Percentiles rank a stretch among this genome's conserved stretches.
phyloP scores from a whole-genome alignment of 192 early-diverging fungal genomes.

The Coemansia sp. region DNA sequence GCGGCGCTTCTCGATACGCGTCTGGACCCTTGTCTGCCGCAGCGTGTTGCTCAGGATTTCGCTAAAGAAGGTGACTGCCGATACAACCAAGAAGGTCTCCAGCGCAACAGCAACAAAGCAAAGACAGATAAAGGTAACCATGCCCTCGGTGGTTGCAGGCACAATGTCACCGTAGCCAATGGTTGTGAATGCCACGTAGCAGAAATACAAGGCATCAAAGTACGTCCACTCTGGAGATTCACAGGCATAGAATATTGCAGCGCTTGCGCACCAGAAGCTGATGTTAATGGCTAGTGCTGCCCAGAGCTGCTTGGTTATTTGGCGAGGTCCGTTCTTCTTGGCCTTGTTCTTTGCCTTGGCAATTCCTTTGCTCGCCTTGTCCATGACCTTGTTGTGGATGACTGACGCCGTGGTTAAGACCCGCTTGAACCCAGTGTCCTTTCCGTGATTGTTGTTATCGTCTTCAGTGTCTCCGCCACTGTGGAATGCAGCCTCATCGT shows the following conservation, averaged over 20 bases:
- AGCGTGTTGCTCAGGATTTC: slow-evolving; percentile 28
- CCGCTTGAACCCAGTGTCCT: slow-evolving; percentile 9
- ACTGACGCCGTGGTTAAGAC: slow-evolving; percentile 20
- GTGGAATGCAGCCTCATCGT: neutral
- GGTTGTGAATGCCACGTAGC: slow-evolving; percentile 56
- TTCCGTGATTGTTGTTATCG: slow-evolving; percentile 1
- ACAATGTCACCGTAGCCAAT: slow-evolving; percentile 55
- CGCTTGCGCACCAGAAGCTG: slow-evolving; percentile 41
- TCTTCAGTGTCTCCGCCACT: slow-evolving; percentile 1
- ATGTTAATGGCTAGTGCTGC: slow-evolving; percentile 38
- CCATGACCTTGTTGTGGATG: slow-evolving; percentile 16
- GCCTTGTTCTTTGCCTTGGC: slow-evolving; percentile 9
- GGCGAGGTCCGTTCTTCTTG: slow-evolving; percentile 4
- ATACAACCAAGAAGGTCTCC: slow-evolving; percentile 54
- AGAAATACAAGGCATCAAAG: slow-evolving; percentile 55
- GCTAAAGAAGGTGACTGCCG: slow-evolving; percentile 44
- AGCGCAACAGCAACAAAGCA: slow-evolving; percentile 52
- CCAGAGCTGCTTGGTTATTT: slow-evolving; percentile 42
- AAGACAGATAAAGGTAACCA: slow-evolving; percentile 50
- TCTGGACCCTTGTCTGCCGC: slow-evolving; percentile 38
- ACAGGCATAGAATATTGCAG: slow-evolving; percentile 40
- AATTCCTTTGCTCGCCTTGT: neutral
- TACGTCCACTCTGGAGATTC: slow-evolving; percentile 40
- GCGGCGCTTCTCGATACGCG: slow-evolving; percentile 40
- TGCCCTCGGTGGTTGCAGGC: slow-evolving; percentile 37